Evolutionary conservation across 441 rosid species (phyloP).

Genomic region (Populus hybrid): DNA sequence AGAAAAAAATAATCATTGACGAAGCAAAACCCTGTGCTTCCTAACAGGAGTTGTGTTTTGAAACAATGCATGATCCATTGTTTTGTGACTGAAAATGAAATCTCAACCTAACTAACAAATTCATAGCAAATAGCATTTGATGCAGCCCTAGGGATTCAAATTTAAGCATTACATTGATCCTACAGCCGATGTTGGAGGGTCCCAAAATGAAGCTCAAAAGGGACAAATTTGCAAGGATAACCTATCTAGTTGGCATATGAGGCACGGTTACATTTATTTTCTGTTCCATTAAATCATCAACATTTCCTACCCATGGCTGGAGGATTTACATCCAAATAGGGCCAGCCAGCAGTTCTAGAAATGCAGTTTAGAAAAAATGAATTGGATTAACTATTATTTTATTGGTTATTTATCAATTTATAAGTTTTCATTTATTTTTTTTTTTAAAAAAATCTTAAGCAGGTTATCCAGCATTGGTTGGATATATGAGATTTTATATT

Average conservation of each 20-base stretch:
- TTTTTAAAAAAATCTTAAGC: too few relatives aligned
- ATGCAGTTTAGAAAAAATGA: background rate
- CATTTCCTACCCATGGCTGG: background rate
- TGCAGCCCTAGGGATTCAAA: slow-evolving; percentile 5
- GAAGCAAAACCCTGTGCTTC: slow-evolving; percentile 4
- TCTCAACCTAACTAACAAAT: background rate
- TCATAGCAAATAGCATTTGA: background rate
- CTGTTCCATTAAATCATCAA: background rate
- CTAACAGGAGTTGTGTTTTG: background rate
- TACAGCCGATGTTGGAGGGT: too few relatives aligned
- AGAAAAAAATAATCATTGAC: slow-evolving; percentile 1
- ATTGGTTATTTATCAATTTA: background rate
- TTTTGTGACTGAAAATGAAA: background rate
- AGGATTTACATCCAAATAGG: background rate
- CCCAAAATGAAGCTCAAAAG: too few relatives aligned
- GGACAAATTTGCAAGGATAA: background rate
- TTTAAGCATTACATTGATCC: background rate
- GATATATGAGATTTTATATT: background rate
- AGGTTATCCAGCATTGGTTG: background rate
- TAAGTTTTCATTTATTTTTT: too few relatives aligned
- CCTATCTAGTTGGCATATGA: background rate
- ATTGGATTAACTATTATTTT: background rate
- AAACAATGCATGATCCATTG: background rate
- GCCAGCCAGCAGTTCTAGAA: background rate
- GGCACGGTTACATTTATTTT: background rate